phyloP scores from a whole-genome alignment of 768 basidiomycete genomes.

The Clavulina sp. region DNA sequence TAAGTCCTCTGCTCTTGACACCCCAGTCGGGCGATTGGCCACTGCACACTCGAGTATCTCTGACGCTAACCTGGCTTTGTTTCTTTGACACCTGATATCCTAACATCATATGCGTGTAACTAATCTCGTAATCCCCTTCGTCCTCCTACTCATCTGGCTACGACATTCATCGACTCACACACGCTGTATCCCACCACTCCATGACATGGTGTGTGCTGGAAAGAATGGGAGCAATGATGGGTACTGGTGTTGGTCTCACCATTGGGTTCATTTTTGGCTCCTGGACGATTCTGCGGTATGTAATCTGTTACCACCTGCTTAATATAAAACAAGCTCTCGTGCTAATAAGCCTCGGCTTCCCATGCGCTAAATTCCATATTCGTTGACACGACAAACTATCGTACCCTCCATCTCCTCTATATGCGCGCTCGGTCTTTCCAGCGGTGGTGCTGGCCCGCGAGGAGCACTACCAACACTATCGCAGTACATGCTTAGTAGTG shows the following conservation, averaged over 20 bases:
- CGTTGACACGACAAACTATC: too few species aligned
- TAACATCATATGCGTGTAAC: too few species aligned
- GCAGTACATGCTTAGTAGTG: slow-evolving; percentile 96
- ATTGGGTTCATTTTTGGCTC: slow-evolving; percentile 96
- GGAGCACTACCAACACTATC: slow-evolving; percentile 83
- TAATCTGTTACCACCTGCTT: background rate
- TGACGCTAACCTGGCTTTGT: too few species aligned
- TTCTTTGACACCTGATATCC: too few species aligned
- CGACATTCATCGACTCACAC: too few species aligned
- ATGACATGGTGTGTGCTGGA: slow-evolving; percentile 7
- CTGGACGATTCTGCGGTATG: slow-evolving; percentile 78
- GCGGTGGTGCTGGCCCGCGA: slow-evolving; percentile 80
- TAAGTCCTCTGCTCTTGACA: too few species aligned
- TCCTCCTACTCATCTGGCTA: too few species aligned
- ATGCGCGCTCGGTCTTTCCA: slow-evolving; percentile 17
- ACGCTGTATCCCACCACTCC: slow-evolving; percentile 4
- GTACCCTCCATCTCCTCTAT: too few species aligned
- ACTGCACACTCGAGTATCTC: too few species aligned
- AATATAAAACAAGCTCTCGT: background rate
- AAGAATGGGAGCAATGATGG: slow-evolving; percentile 88
- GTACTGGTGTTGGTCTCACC: slow-evolving; percentile 83
- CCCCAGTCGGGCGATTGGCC: too few species aligned
- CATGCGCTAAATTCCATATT: background rate
- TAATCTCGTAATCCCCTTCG: too few species aligned
- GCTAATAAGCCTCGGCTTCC: background rate